Conservation (phyloP, 352 stramenopile species). For the Stramenopiles sp. region DNA sequence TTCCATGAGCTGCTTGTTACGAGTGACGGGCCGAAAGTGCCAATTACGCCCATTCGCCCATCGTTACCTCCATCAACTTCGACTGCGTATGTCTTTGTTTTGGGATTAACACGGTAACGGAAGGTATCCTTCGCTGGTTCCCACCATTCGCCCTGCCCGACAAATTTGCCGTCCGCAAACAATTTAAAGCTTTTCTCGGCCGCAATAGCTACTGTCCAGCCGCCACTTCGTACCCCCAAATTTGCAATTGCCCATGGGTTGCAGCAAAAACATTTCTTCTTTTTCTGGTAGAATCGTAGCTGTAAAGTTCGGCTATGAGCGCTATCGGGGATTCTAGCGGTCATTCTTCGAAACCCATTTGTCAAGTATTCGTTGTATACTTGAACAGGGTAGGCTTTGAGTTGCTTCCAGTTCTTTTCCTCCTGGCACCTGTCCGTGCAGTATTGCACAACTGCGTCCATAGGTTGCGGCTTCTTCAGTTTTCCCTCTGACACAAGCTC, state of each 20-base stretch:
- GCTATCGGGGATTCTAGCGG: neutral
- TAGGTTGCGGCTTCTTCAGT: neutral
- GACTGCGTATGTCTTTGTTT: neutral
- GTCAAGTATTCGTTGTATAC: neutral
- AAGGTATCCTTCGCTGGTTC: neutral
- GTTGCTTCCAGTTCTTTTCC: conserved; percentile 9
- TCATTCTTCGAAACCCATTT: neutral
- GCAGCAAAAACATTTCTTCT: neutral
- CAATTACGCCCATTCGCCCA: neutral
- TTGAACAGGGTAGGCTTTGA: neutral
- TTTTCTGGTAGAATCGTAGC: neutral
- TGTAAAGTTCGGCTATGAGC: neutral
- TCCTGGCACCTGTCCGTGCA: neutral
- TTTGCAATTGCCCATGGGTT: neutral
- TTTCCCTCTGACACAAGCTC: neutral
- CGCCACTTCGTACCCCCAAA: neutral
- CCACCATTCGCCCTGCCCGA: neutral
- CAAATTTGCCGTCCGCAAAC: conserved; percentile 8
- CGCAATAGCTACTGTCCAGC: neutral
- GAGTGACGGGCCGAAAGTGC: neutral
- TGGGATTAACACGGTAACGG: neutral
- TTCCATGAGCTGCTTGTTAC: neutral
- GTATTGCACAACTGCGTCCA: conserved; percentile 3
- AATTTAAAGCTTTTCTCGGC: neutral
- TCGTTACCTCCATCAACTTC: neutral